Evolutionary conservation across 495 filamentous ascomycete genomes (phyloP), one percentile per base, ranked within the genome.

Genomic region (Penicillium argentinense): DNA sequence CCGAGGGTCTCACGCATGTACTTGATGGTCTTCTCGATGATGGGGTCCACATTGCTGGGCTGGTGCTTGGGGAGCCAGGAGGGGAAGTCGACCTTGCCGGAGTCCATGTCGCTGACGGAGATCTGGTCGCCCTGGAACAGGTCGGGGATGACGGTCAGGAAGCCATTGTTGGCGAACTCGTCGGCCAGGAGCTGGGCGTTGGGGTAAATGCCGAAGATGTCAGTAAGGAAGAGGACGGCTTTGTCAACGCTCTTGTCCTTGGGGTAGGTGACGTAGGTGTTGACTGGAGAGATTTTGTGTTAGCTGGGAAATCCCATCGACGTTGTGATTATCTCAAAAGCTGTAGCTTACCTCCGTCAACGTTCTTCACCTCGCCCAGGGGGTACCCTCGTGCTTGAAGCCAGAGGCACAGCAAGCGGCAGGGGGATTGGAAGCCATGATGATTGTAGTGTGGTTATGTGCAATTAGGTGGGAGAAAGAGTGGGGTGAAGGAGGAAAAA

Each of bases 111-210:
- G 4, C 69, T 69, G 36, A 60, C 55, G 12, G 57, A 44, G 55
- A 88, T 58, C 12, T 81, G 54, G 55, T 95, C 86, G 39, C 87
- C 88, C 30, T 84, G 76, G 75, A 92, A 88, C 47, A 86, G 68
- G 63, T 96, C 90, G 45, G 88, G 79, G 53, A 95, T 72, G 17
- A 91, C 64, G 33, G 82, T 82, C 16, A 87, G 75, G 66, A 91
- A 96, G 32, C 89, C 90, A 59, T 87, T 86, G 56, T 80, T 83
- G 46, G 90, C 90, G 50, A 79, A 89, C 62, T 89, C 85, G 71
- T 95, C 89, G 47, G 88, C 89, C 46, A 91, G 73, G 64, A 96
- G 79, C 72, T 91, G 74, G 59, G 80, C 73, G 71, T 95, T 95
- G 63, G 79, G 70, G 75, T 81, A 89, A 64, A 88, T 79, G 48